phyloP scores from a whole-genome alignment of 2,329 filamentous ascomycete genomes.

The Neopestalotiopsis clavispora region DNA sequence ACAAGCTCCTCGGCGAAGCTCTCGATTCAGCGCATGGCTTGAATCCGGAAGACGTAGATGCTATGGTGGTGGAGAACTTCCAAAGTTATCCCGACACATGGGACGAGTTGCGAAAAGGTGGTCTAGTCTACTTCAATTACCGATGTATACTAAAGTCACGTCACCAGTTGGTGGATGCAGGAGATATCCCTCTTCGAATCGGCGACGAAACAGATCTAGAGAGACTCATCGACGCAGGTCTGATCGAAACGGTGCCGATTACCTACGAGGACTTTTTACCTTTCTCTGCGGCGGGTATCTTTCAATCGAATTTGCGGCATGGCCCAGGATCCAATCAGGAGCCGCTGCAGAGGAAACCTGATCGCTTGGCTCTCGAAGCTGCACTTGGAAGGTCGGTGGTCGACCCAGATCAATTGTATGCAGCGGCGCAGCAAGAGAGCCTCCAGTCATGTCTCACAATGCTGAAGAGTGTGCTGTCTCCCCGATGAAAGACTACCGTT shows the following conservation, averaged over 20 bases:
- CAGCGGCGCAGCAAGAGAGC: neutral
- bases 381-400: neutral
- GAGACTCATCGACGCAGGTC: constrained; percentile 35
- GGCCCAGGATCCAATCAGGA: neutral
- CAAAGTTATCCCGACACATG: constrained; percentile 46
- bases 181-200: neutral
- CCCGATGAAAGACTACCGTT: no score
- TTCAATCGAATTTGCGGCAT: constrained; percentile 29
- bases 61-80: constrained; percentile 36
- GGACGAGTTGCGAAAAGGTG: constrained; percentile 38
- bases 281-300: constrained; percentile 57
- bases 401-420: neutral
- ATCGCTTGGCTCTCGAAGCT: neutral
- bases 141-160: constrained; percentile 24
- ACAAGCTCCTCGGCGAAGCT: constrained; percentile 42
- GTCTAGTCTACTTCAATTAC: constrained; percentile 47
- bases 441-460: no score
- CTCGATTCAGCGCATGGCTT: constrained; percentile 28
- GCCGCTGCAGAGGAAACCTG: neutral
- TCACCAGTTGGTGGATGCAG: neutral
- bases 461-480: no score
- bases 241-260: constrained; percentile 46
- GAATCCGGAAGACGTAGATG: constrained; percentile 13
- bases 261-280: constrained; percentile 61
- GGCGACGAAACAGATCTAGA: constrained; percentile 27